Evolutionary conservation across 2,329 filamentous ascomycete species (phyloP).

Genomic region (Fusarium aywerte): DNA sequence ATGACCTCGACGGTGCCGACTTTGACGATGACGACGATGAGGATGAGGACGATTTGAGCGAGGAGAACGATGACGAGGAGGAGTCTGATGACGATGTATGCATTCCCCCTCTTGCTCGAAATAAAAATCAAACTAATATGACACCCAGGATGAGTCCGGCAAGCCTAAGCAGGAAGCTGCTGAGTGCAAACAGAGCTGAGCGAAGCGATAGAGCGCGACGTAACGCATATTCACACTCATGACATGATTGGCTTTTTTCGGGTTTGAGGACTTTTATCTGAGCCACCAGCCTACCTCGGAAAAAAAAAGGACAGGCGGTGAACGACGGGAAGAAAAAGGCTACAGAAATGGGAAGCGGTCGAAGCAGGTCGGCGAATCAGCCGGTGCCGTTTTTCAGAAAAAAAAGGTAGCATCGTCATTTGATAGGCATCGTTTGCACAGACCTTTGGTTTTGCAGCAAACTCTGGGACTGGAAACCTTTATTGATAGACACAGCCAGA

Average conservation of each 20-base stretch:
- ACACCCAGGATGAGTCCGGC: constrained; percentile 77
- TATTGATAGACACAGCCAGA: constrained; percentile 47
- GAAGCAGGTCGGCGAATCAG: constrained; percentile 42
- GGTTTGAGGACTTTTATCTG: constrained; percentile 41
- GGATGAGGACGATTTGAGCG: constrained; percentile 86
- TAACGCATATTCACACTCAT: constrained; percentile 36
- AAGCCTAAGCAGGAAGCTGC: constrained; percentile 95
- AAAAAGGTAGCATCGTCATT: constrained; percentile 44
- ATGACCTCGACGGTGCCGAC: constrained; percentile 83
- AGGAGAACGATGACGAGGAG: constrained; percentile 85
- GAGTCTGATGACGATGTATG: constrained; percentile 82
- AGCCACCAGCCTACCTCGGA: constrained; percentile 37
- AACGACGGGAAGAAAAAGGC: constrained; percentile 44
- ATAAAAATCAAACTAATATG: constrained; percentile 17
- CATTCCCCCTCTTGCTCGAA: background rate
- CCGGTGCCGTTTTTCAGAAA: constrained; percentile 44
- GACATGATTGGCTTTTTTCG: constrained; percentile 43
- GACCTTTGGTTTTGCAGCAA: constrained; percentile 40
- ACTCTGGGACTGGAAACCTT: constrained; percentile 42
- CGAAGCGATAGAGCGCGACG: constrained; percentile 51
- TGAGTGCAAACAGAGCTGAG: constrained; percentile 95
- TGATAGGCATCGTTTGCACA: constrained; percentile 45
- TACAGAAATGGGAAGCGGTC: constrained; percentile 45
- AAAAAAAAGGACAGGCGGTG: constrained; percentile 37
- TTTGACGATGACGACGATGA: constrained; percentile 94